Conservation (phyloP, 2,329 filamentous ascomycete genomes). For the Beauveria asiatica region DNA sequence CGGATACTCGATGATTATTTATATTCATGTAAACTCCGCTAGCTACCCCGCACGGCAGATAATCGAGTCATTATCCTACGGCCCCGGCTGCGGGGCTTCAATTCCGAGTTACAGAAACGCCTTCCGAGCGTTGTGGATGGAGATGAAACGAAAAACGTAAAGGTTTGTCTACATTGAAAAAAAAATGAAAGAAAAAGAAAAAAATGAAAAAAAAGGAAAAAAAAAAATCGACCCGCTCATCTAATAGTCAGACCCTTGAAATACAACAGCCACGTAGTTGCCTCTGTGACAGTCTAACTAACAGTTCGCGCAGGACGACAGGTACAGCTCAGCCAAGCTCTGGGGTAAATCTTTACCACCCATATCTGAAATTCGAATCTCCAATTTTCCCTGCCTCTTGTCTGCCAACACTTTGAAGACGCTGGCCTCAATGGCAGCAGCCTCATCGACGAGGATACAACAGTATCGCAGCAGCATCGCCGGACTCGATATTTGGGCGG, state of each 20-base stretch:
- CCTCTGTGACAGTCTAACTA: background rate
- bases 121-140: background rate
- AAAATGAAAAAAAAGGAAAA: too few relatives aligned
- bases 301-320: background rate
- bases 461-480: too few relatives aligned
- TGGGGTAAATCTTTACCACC: constrained; percentile 52
- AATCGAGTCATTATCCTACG: background rate
- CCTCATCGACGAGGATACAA: too few relatives aligned
- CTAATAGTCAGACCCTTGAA: background rate
- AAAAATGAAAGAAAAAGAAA: too few relatives aligned
- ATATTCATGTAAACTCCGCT: background rate
- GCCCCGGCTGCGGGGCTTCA: background rate
- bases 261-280: background rate
- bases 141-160: too few relatives aligned
- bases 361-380: constrained; percentile 58
- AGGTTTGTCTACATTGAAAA: too few relatives aligned
- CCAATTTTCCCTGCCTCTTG: too few relatives aligned
- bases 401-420: too few relatives aligned
- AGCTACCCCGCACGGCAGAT: background rate
- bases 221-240: too few relatives aligned
- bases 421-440: too few relatives aligned
- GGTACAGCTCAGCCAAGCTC: constrained; percentile 57
- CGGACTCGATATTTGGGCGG: too few relatives aligned
- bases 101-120: background rate
- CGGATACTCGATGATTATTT: background rate